These are phyloP conservation scores for Asparagopsis taxiformis DNA, from an alignment of 31 red algal genomes.

Conservation along the genomic window DNA sequence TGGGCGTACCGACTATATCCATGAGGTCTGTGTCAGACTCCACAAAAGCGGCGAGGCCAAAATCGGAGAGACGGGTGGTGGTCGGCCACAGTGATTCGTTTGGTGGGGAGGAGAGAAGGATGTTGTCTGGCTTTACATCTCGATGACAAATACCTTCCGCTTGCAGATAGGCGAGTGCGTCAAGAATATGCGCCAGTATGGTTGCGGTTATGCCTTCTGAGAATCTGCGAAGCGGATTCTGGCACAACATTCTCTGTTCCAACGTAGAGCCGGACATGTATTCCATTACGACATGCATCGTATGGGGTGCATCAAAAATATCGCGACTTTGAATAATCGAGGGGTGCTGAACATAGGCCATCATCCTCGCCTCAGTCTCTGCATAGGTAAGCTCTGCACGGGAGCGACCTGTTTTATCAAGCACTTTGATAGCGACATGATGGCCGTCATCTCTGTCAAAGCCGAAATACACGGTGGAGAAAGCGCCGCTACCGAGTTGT, in stretches of 20 bases:
- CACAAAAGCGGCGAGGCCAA: constrained; percentile 69
- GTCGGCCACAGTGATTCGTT: constrained; percentile 52
- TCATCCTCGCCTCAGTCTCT: constrained; percentile 37
- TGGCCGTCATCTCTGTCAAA: constrained; percentile 37
- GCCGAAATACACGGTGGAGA: constrained; percentile 46
- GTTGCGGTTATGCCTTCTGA: constrained; percentile 37
- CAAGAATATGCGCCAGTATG: constrained; percentile 62
- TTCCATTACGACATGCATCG: constrained; percentile 60
- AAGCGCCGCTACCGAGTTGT: constrained; percentile 36
- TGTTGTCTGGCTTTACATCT: constrained; percentile 83
- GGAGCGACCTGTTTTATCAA: constrained; percentile 33
- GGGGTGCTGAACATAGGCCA: constrained; percentile 52
- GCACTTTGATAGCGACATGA: constrained; percentile 49
- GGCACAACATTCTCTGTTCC: constrained; percentile 27
- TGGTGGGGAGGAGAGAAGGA: constrained; percentile 27
- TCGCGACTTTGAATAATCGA: constrained; percentile 59
- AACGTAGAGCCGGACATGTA: constrained; percentile 74
- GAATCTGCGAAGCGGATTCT: constrained; percentile 23
- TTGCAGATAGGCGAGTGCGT: constrained; percentile 56
- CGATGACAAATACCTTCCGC: constrained; percentile 66
- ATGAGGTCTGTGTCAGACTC: constrained; percentile 34
- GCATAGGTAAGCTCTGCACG: constrained; percentile 28
- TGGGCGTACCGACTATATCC: constrained; percentile 62
- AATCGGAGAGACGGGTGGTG: constrained; percentile 54
- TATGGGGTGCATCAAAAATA: constrained; percentile 54